Percentiles rank a stretch among this genome's conserved stretches.
phyloP scores from a whole-genome alignment of 768 basidiomycete genomes.

The Lactarius evosmus region DNA sequence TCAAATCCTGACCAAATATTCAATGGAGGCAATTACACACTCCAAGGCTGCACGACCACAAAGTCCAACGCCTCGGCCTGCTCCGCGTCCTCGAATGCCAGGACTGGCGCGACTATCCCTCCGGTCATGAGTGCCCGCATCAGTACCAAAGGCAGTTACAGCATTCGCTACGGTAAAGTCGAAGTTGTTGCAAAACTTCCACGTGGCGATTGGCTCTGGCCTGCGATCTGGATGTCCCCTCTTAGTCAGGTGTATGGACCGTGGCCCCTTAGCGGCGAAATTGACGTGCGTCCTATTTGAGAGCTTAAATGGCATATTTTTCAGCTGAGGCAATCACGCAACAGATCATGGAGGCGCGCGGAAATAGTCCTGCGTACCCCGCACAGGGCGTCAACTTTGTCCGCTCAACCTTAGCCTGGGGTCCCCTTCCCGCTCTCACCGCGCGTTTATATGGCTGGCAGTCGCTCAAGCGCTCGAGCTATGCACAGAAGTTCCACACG shows the following conservation, averaged over 20 bases:
- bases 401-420: conserved; percentile 66
- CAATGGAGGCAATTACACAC: conserved; percentile 39
- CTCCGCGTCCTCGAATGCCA: conserved; percentile 41
- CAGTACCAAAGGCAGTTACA: conserved; percentile 46
- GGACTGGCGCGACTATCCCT: conserved; percentile 41
- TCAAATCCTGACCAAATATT: conserved; percentile 38
- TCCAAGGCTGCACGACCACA: conserved; percentile 39
- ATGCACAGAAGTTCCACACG: conserved; percentile 48
- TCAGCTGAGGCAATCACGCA: conserved; percentile 1
- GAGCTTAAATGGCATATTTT: background rate
- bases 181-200: conserved; percentile 52
- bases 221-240: conserved; percentile 48
- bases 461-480: conserved; percentile 44
- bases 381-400: conserved; percentile 47
- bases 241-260: conserved; percentile 43
- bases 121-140: conserved; percentile 55
- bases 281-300: conserved; percentile 45
- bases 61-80: conserved; percentile 43
- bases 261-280: conserved; percentile 57
- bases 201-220: conserved; percentile 44
- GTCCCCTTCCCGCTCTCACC: conserved; percentile 45
- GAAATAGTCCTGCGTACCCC: conserved; percentile 44
- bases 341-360: conserved; percentile 54
- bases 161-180: conserved; percentile 54
- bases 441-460: conserved; percentile 45